Conservation (phyloP, 257 asterid species). For the Petunia axillaris region DNA sequence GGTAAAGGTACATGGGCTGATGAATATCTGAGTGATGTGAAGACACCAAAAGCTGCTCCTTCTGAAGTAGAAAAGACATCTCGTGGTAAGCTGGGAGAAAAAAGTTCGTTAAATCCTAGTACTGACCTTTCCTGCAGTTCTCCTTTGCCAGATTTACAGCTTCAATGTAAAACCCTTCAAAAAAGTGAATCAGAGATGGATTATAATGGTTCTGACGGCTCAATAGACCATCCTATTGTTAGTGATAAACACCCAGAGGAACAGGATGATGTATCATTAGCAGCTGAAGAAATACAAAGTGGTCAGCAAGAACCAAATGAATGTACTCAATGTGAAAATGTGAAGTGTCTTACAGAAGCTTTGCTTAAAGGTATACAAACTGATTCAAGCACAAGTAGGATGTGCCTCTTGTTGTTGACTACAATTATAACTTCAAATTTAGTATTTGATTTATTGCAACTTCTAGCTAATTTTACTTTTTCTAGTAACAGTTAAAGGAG, state of each 20-base stretch:
- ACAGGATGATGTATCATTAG: slow-evolving; percentile 36
- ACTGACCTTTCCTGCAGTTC: slow-evolving; percentile 34
- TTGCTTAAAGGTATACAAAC: slow-evolving; percentile 35
- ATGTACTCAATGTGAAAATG: slow-evolving; percentile 37
- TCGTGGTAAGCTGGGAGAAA: slow-evolving; percentile 37
- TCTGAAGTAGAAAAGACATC: slow-evolving; percentile 39
- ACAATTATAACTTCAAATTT: slow-evolving; percentile 19
- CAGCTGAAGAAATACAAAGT: slow-evolving; percentile 28
- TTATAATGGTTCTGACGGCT: slow-evolving; percentile 39
- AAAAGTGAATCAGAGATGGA: slow-evolving; percentile 20
- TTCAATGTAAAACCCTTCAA: slow-evolving; percentile 35
- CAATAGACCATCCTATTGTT: slow-evolving; percentile 36
- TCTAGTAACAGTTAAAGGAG: slow-evolving; percentile 47
- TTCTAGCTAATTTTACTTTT: slow-evolving; percentile 1
- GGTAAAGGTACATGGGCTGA: slow-evolving; percentile 53
- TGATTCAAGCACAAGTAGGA: slow-evolving; percentile 48
- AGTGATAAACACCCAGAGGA: slow-evolving; percentile 38
- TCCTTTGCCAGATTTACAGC: slow-evolving; percentile 39
- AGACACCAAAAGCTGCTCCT: slow-evolving; percentile 32
- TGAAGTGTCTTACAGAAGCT: slow-evolving; percentile 44
- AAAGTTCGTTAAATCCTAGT: slow-evolving; percentile 39
- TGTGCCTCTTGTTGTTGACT: slow-evolving; percentile 5
- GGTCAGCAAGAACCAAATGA: slow-evolving; percentile 38
- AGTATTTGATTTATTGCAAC: background rate
- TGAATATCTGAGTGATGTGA: slow-evolving; percentile 46